Evolutionary conservation across 345 rosid species (phyloP).

Genomic region (Murraya koenigii): DNA sequence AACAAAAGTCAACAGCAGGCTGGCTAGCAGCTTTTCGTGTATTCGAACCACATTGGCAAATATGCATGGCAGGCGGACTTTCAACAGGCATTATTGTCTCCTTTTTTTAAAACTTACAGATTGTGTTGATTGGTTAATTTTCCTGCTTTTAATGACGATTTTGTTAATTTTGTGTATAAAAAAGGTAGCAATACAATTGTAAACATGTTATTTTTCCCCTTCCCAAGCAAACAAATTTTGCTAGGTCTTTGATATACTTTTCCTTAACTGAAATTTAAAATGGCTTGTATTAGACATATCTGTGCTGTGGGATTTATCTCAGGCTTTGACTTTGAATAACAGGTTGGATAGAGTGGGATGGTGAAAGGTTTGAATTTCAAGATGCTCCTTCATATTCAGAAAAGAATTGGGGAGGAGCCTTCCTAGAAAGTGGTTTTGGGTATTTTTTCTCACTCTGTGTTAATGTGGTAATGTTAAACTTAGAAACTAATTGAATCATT

Average conservation of each 20-base stretch:
- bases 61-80: conserved; percentile 97
- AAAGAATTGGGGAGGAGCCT: conserved; percentile 98
- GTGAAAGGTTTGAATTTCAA: conserved; percentile 78
- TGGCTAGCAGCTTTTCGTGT: conserved; percentile 98
- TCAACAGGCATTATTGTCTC: conserved; percentile 67
- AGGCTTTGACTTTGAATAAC: conserved; percentile 13
- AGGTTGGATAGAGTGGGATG: conserved; percentile 99
- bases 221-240: background rate
- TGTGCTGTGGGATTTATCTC: background rate
- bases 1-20: conserved; percentile 92
- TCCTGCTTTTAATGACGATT: background rate
- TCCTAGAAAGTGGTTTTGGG: conserved; percentile 99
- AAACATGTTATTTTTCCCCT: background rate
- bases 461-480: conserved; percentile 16
- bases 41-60: conserved; percentile 99
- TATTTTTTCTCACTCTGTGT: conserved; percentile 30
- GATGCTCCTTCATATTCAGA: conserved; percentile 96
- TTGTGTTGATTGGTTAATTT: background rate
- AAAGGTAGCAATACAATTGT: background rate
- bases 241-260: background rate
- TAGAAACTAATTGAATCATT: conserved; percentile 2
- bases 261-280: conserved; percentile 11
- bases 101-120: conserved; percentile 10
- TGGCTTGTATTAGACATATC: conserved; percentile 1
- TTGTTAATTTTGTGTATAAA: background rate